Base-by-base conservation (phyloP, 306 rosid species). In the Comarum palustre region DNA sequence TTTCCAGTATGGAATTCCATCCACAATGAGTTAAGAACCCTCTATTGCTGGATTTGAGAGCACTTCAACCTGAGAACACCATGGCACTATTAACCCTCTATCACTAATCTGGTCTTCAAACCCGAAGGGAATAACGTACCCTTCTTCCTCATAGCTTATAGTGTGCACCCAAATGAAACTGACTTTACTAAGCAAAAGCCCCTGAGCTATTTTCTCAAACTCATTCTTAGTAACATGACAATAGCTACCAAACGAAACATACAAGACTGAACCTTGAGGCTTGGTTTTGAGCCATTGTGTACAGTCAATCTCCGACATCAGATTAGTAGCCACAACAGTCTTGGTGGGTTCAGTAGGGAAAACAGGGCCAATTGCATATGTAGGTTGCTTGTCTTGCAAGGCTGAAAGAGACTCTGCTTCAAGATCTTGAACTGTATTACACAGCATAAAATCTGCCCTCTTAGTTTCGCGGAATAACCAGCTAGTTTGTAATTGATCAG, bases 21-120 rank as follows among this genome's bases (percentile, higher is more conserved):
- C 82, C 86, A 66, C 86, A 78, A n/a, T 78, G 80, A 10, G 80
- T 74, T 38, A 78, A 27, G 75, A 78, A 82, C 34, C 86, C 86
- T 66, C 68, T 1, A 78, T n/a, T 11, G 83, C 70, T n/a, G 78
- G 69, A 65, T 82, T 39, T 2, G 77, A 78, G 20, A 82, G 63
- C 64, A 78, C 86, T 48, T 75, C 77, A 27, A 74, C 48, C 46
- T 82, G 86, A 41, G 24, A 27, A 46, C 82, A 78, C 86, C 83
- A 82, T 1, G 74, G 74, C 51, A 75, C 57, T 0, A 82, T 27
- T 66, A 78, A 41, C 9, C 83, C 83, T 61, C 27, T 65, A 1
- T 45, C 75, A 17, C 60, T 74, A 20, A 50, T 48, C 54, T 57
- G 75, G 0, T 78, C 80, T 46, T 82, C 75, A 20, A 69, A 78